phyloP scores from a whole-genome alignment of 805 yeast genomes.

The Hanseniaspora osmophila region DNA sequence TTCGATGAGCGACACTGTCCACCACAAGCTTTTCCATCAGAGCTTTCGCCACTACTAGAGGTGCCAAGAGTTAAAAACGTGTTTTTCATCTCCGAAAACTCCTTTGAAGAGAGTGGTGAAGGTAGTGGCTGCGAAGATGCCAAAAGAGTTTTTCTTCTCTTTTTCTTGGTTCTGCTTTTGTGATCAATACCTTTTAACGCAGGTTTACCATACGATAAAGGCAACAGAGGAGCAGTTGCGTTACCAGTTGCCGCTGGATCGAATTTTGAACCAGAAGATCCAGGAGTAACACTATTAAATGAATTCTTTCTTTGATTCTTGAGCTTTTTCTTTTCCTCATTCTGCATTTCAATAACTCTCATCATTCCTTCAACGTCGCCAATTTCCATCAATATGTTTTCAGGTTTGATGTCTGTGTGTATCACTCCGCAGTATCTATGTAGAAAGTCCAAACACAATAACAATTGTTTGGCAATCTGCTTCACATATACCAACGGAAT shows the following conservation, averaged over 20 bases:
- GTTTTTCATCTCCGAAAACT: neutral
- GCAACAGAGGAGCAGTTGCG: neutral
- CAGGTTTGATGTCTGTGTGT: constrained; percentile 69
- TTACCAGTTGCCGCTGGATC: neutral
- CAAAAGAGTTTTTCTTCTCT: neutral
- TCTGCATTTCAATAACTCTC: constrained; percentile 46
- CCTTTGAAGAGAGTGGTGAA: neutral
- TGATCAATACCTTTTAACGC: neutral
- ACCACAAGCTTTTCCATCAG: too few relatives aligned
- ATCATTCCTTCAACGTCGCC: constrained; percentile 75
- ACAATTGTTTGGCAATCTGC: constrained; percentile 66
- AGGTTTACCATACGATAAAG: neutral
- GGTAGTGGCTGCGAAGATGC: constrained; percentile 27
- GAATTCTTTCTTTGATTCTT: constrained; percentile 19
- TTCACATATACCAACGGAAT: constrained; percentile 66
- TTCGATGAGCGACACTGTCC: neutral
- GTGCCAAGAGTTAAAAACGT: neutral
- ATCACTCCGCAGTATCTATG: constrained; percentile 53
- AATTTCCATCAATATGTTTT: constrained; percentile 64
- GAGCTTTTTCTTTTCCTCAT: constrained; percentile 34
- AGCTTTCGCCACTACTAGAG: too few relatives aligned
- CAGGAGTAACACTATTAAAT: neutral
- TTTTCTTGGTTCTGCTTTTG: neutral
- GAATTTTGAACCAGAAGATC: too few relatives aligned
- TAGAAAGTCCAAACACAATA: constrained; percentile 48